Base-by-base conservation (phyloP, 768 basidiomycete species). In the Coprinopsis sp. region DNA sequence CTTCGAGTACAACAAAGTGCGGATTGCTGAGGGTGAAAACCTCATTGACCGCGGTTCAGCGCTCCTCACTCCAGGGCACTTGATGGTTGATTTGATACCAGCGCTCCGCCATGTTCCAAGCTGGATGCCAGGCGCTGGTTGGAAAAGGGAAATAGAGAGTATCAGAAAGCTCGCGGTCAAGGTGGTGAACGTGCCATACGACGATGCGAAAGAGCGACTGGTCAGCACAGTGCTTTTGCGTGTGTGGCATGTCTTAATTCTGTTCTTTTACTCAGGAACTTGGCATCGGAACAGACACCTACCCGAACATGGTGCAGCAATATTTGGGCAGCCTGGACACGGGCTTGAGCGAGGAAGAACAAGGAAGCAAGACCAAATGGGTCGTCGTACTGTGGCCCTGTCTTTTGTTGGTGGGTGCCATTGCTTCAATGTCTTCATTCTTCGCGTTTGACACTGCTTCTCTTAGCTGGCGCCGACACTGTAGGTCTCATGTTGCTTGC, bases 101-200 rank as follows among this genome's bases (percentile, higher is more conserved):
- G 24, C 23, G 21, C 16, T 50, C 21, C 23, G 31, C 6, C 19
- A 50, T 18, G 16, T 50, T 24, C 49, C 49, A 7, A 16, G 24
- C 11, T 50, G 49, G 49, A 14, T 45, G n/a, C 49, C 49, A 8
- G 49, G 49, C 10, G 44, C 44, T 16, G 44, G 40, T 3, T 50
- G 43, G 42, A 29, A 45, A 29, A 23, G 18, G 30, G 10, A 28
- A 6, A 23, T 46, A 16, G 18, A n/a, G 16, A 19, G 30, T 4
- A 12, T 23, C 14, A 29, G n/a, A 4, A 6, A 18, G 6, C 7
- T 42, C 18, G 37, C 23, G 22, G 16, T n/a, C 14, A n/a, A 37
- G 8, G 18, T 51, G 18, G 18, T 28, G 13, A 23, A 3, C n/a
- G 18, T 24, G 23, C 38, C 50, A 3, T 46, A 34, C 24, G n/a